Base-by-base conservation (phyloP, 192 early-diverging fungal species). In the Coemansia sp. region DNA sequence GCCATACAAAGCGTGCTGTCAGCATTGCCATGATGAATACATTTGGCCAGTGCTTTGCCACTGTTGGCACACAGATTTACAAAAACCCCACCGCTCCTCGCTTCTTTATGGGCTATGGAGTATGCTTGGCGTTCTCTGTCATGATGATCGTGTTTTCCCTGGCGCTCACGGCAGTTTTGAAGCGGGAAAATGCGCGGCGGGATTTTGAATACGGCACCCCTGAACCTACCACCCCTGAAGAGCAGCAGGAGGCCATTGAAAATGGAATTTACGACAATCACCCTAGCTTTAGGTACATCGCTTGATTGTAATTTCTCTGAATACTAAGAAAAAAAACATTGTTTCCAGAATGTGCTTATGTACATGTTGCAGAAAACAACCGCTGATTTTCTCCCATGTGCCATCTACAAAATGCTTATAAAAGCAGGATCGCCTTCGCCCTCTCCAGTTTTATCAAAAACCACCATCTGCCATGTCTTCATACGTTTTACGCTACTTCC, bases 61-160 rank as follows among this genome's bases (percentile, higher is more conserved):
- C 83, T 11, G 80, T 91, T 26, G 86, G 82, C 40, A 85, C 85
- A 1, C 88, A 89, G 43, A 84, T 91, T 6, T 91, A 88, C 71
- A 81, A 86, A 49, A 51, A 70, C 15, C 56, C 71, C 3, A 87
- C 88, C 21, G 83, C 75, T 0, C 81, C 81, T 15, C 58, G 78
- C 36, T 89, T 83, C 56, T 69, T 70, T 51, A 72, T 65, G 66
- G 71, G 80, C 28, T 76, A 81, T 32, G 60, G 71, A 17, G 52
- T 81, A 11, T 71, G 82, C 43, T 60, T 76, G 11, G 70, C 61
- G 5, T 81, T 85, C 43, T 77, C 86, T 40, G 61, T 69, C 3
- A 54, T 80, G 28, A 81, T 79, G 21, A 51, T 72, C 2, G 49
- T 85, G 14, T 23, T 82, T 6, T 73, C 85, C 11, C 17, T 84